Evolutionary conservation across 208 protist genomes (phyloP), one percentile per base, ranked within the genome.

Genomic region (Novymonas esmeraldas): DNA sequence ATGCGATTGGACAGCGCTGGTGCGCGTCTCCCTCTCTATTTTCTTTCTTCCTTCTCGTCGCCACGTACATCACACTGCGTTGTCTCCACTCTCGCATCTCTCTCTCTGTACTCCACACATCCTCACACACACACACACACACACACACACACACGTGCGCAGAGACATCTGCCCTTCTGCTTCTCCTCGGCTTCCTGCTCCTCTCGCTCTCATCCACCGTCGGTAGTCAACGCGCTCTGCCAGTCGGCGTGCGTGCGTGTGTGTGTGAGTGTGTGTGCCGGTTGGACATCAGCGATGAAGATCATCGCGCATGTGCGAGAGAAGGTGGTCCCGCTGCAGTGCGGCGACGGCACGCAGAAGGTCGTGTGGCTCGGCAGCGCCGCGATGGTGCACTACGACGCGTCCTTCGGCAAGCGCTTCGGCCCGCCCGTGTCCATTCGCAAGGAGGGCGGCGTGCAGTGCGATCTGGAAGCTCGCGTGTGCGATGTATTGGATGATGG

Each of bases 341-440:
- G 92, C 66, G 92, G 92, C 20, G 87, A 94, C 63, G 92, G 92
- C 63, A 92, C 83, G 24, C 92, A 97, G 77, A 56, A 83, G 31
- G 77, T 95, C 11, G 62, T 77, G 31, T 97, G 92, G 90, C 79
- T 97, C 6, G 89, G 85, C 45, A 84, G 92, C 63, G 92, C 90
- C 3, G 92, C 89, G 0, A 93, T 97, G 83, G 79, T 94, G n/a
- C 88, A 91, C 60, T 97, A 97, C 76, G 89, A 97, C 72, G 51
- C 63, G 31, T 87, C 55, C 26, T 89, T 94, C 65, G 89, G 92
- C 2, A 64, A 72, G 24, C 59, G 70, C 44, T 90, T 87, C 51
- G 92, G 92, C 9, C 58, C 84, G 3, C 86, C 89, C 11, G 46
- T 83, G 4, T 83, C 73, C 10, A 91, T 97, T 28, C 82, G 82